phyloP scores from a whole-genome alignment of 1,139 yeast genomes.

The Yamadazyma jaroonii region DNA sequence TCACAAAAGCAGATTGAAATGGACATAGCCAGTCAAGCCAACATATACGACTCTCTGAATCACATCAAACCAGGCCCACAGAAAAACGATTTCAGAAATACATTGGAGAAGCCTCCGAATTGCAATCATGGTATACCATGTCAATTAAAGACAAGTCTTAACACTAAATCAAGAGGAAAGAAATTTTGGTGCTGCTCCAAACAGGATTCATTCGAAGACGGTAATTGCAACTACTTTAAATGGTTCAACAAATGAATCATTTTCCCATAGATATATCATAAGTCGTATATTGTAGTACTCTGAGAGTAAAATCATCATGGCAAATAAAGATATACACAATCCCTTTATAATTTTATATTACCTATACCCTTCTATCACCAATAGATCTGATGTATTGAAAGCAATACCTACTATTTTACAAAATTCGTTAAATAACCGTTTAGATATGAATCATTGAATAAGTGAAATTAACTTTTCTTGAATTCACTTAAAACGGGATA shows the following conservation, averaged over 20 bases:
- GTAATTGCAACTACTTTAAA: conserved; percentile 32
- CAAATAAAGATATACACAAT: no score
- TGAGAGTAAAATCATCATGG: no score
- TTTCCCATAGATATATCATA: not conserved
- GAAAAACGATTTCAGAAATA: not conserved
- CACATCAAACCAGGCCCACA: not conserved
- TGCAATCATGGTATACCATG: conserved; percentile 54
- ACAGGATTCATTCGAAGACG: conserved; percentile 14
- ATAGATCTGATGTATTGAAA: no score
- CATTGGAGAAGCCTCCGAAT: conserved; percentile 29
- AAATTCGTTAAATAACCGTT: conserved; percentile 2
- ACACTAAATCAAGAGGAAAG: conserved; percentile 46
- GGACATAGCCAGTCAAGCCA: not conserved
- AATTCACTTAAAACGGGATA: conserved; percentile 98
- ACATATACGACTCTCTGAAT: no score
- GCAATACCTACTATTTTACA: conserved; percentile 1
- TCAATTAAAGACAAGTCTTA: conserved; percentile 46
- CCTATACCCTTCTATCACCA: not conserved
- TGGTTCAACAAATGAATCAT: conserved; percentile 22
- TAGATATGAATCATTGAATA: not conserved
- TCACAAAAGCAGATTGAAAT: not conserved
- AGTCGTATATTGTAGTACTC: not conserved
- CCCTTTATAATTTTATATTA: not conserved
- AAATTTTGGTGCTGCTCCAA: conserved; percentile 60
- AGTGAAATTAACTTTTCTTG: conserved; percentile 69